Conservation (phyloP, 768 basidiomycete genomes). For the Trametes elegans region DNA sequence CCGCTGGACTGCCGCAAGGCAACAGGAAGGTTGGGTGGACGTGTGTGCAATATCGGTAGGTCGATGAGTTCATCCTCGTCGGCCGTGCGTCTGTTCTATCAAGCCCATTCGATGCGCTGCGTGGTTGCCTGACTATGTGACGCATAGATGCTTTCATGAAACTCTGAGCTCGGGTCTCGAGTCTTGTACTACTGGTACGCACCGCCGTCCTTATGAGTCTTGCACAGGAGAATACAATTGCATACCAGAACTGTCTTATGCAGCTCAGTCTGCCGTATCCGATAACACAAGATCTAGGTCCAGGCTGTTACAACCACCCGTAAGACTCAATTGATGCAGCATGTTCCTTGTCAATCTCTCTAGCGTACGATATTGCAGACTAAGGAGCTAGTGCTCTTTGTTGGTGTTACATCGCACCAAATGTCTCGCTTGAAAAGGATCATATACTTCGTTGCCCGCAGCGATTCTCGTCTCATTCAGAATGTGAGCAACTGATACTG, state of each 20-base stretch:
- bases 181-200: no score
- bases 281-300: no score
- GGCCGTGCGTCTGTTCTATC: slow-evolving; percentile 16
- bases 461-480: neutral
- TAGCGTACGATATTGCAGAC: slow-evolving; percentile 19
- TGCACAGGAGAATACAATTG: no score
- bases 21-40: slow-evolving; percentile 16
- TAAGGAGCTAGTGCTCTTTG: slow-evolving; percentile 31
- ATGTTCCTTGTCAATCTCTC: slow-evolving; percentile 21
- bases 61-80: neutral
- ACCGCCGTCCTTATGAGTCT: no score
- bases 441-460: slow-evolving; percentile 6
- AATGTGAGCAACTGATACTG: slow-evolving; percentile 4
- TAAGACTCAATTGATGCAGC: slow-evolving; percentile 16
- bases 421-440: slow-evolving; percentile 25
- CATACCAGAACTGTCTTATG: no score
- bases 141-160: neutral
- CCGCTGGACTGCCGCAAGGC: slow-evolving; percentile 18
- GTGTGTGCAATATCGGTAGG: slow-evolving; percentile 14
- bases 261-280: no score
- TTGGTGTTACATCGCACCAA: slow-evolving; percentile 31
- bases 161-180: neutral
- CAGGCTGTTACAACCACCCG: neutral
- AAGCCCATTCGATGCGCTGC: neutral
- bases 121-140: slow-evolving; percentile 12